Base-by-base conservation (phyloP, 176 grass and related monocot species). In the Miscanthus lutarioriparius region DNA sequence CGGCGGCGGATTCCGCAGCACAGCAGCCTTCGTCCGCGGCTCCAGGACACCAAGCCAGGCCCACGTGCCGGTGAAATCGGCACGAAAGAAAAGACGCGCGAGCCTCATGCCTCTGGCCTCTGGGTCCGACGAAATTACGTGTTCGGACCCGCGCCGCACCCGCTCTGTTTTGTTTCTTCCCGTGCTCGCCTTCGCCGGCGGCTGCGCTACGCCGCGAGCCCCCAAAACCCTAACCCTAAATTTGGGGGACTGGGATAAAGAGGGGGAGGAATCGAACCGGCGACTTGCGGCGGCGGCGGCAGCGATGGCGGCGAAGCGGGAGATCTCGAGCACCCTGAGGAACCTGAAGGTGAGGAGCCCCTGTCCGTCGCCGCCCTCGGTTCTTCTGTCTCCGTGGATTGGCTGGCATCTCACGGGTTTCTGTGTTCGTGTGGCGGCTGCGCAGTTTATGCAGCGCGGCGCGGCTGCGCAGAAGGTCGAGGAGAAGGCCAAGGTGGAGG, bases 361-460 rank as follows among this genome's bases (percentile, higher is more conserved):
- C 7, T 51, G 6, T 64, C 37, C 2, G 6, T 33, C 4, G 70
- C n/a, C 8, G 26, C 9, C 35, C 22, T 4, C 3, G 75, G n/a
- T 26, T 8, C 82, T 53, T 54, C 62, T 11, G 44, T 27, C 35
- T 38, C 45, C 35, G 47, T 76, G 84, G 22, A 36, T 15, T n/a
- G 45, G 54, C 17, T 28, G 59, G 41, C 20, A 8, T 70, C 80
- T 88, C 20, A 53, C n/a, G 23, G 17, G 30, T 27, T 75, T n/a
- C 62, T 78, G 19, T 68, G 51, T 47, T 16, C 40, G 35, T 40
- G 41, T 65, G 20, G 10, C 20, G 32, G 45, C 20, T 76, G 39
- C 37, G 38, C 87, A 98, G 95, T 98, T 98, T 67, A 98, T 98
- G 95, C 95, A 98, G 89, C 91, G 95, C 10, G 87, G 82, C 8